Evolutionary conservation across 768 basidiomycete species (phyloP), one percentile per base, ranked within the genome.

Genomic region (Boletus speciosus): DNA sequence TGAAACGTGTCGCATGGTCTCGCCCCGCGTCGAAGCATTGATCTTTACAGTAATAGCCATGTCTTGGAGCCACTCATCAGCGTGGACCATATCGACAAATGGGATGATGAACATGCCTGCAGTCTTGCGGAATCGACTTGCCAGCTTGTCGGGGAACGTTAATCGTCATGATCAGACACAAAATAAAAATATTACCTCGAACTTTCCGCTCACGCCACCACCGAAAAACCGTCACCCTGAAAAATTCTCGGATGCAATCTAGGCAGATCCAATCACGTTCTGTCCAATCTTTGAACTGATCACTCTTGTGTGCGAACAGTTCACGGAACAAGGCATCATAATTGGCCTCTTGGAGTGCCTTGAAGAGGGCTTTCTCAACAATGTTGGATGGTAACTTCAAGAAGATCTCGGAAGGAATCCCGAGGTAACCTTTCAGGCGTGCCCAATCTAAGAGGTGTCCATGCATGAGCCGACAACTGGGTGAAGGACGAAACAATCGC

Each of bases 11-110:
- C 25, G 60, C 58, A 5, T 60, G 58, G 38, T 51, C 38, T 9
- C 51, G 49, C 21, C 60, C 60, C 23, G 19, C 3, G 5, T 59
- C 42, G 15, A 32, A 61, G 34, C 54, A 36, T 27, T 61, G 60
- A n/a, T 56, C 54, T 31, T 52, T 50, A 31, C 58, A 61, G 19
- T 35, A 51, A 34, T 49, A 60, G 19, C 54, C 60, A 19, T 56
- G 52, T 39, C 60, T 61, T 6, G n/a, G 3, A 32, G 2, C 14
- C 21, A 41, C 29, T 37, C 19, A 15, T 61, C 39, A 49, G 21
- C 7, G 29, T 9, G 25, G 21, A 11, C 23, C 11, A 5, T 12
- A 14, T 37, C 5, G 31, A 41, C 6, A 23, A 15, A 27, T 9
- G 11, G 32, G 31, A 10, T n/a, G 11, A 32, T 47, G 21, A 42